phyloP scores from a whole-genome alignment of 805 yeast species.

The Wickerhamiella slavikovae region DNA sequence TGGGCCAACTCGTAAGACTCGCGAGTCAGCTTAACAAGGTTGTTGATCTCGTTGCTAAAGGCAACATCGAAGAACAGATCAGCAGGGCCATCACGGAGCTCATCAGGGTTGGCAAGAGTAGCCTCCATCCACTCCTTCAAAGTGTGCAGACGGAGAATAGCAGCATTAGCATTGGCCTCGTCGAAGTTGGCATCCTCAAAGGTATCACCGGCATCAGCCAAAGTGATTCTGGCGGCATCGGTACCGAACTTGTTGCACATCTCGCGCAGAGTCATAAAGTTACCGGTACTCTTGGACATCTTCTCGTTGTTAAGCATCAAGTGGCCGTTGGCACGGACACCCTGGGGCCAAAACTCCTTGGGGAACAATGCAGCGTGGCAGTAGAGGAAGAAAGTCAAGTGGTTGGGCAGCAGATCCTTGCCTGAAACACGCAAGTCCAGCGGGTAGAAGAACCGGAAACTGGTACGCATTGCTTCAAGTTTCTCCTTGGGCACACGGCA shows the following conservation, averaged over 20 bases:
- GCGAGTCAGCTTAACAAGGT: slow-evolving; percentile 51
- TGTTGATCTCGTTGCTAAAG: slow-evolving; percentile 85
- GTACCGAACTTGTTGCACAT: slow-evolving; percentile 83
- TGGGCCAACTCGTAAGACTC: slow-evolving; percentile 50
- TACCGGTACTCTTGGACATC: slow-evolving; percentile 97
- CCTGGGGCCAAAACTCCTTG: slow-evolving; percentile 77
- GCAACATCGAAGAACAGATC: slow-evolving; percentile 65
- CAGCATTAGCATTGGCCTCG: slow-evolving; percentile 91
- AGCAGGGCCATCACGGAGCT: slow-evolving; percentile 29
- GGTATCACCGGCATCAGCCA: slow-evolving; percentile 96
- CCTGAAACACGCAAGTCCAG: slow-evolving; percentile 83
- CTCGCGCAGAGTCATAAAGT: slow-evolving; percentile 78
- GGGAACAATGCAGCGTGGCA: slow-evolving; percentile 87
- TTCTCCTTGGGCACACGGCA: slow-evolving; percentile 41
- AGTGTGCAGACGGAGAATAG: slow-evolving; percentile 78
- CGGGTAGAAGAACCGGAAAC: slow-evolving; percentile 93
- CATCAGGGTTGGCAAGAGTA: slow-evolving; percentile 28
- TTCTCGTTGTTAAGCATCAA: slow-evolving; percentile 86
- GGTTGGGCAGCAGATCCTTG: slow-evolving; percentile 93
- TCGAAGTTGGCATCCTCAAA: slow-evolving; percentile 97
- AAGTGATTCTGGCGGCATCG: slow-evolving; percentile 90
- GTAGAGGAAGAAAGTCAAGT: slow-evolving; percentile 87
- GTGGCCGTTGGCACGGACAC: slow-evolving; percentile 90
- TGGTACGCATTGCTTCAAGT: slow-evolving; percentile 62
- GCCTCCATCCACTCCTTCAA: slow-evolving; percentile 94